These are phyloP conservation scores for Chenopodium formosanum DNA, from an alignment of 148 eudicot genomes.

Conservation along the genomic window DNA sequence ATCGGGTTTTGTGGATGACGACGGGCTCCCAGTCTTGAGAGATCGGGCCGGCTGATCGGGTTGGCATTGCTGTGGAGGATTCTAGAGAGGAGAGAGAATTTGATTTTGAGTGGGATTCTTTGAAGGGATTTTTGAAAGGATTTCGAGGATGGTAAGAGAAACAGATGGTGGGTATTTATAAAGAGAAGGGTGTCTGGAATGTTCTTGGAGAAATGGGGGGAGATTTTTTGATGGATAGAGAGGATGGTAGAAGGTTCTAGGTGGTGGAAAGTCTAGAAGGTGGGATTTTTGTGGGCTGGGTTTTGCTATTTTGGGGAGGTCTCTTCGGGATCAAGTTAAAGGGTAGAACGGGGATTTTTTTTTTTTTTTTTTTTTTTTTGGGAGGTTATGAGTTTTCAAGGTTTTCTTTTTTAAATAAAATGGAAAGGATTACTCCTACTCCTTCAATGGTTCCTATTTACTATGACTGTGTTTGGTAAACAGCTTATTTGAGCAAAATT, in stretches of 20 bases:
- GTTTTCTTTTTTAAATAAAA: too few species aligned
- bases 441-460: too few species aligned
- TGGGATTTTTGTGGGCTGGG: background rate
- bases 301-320: background rate
- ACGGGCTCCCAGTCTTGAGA: slow-evolving; percentile 79
- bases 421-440: too few species aligned
- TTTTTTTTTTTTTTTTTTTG: too few species aligned
- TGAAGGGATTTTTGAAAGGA: background rate
- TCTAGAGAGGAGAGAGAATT: background rate
- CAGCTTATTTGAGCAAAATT: too few species aligned
- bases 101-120: background rate
- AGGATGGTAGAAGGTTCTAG: slow-evolving; percentile 18
- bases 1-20: slow-evolving; percentile 52
- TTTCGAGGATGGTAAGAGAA: background rate
- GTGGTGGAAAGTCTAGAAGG: too few species aligned
- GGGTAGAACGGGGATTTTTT: background rate
- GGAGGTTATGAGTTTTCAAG: too few species aligned
- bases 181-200: slow-evolving; percentile 15
- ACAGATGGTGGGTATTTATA: background rate
- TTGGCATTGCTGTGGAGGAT: slow-evolving; percentile 36
- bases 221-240: background rate
- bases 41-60: slow-evolving; percentile 39
- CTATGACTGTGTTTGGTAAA: too few species aligned
- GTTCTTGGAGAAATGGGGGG: background rate
- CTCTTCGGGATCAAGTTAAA: background rate